These are phyloP conservation scores for Tulasnella sp. DNA, from an alignment of 768 basidiomycete genomes.

Conservation along the genomic window DNA sequence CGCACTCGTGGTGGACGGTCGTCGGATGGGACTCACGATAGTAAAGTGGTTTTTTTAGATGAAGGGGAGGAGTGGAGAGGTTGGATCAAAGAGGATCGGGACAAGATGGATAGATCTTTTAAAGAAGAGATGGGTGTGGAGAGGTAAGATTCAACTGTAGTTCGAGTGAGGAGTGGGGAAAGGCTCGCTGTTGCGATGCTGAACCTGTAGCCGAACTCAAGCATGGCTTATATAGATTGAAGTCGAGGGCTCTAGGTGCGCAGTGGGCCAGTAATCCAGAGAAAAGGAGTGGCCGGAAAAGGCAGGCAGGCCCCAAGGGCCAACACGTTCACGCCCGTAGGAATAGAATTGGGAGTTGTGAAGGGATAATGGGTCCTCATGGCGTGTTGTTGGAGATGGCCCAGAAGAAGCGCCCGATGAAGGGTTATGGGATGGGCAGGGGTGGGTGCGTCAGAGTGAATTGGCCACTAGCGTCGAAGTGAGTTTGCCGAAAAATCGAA, in stretches of 20 bases:
- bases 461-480: conserved; percentile 19
- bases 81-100: conserved; percentile 13
- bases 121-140: neutral
- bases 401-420: conserved; percentile 19
- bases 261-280: conserved; percentile 1
- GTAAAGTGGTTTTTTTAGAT: neutral
- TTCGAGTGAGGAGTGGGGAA: neutral
- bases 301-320: conserved; percentile 16
- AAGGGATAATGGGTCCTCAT: conserved; percentile 24
- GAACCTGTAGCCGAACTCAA: conserved; percentile 1
- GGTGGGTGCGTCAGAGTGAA: conserved; percentile 18
- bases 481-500: conserved; percentile 27
- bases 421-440: conserved; percentile 22
- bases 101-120: neutral
- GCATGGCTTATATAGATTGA: conserved; percentile 8
- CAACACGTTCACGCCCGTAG: conserved; percentile 9
- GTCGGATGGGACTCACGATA: conserved; percentile 14
- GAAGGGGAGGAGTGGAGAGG: neutral
- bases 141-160: neutral
- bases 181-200: conserved; percentile 11
- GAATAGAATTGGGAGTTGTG: conserved; percentile 12
- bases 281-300: conserved; percentile 8
- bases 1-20: neutral
- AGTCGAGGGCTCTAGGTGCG: conserved; percentile 1
- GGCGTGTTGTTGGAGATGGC: conserved; percentile 5